A percentile compares a stretch with the other conserved stretches of the same genome.
phyloP scores from a whole-genome alignment of 2,329 filamentous ascomycete species.

The Cladosporium phlei region DNA sequence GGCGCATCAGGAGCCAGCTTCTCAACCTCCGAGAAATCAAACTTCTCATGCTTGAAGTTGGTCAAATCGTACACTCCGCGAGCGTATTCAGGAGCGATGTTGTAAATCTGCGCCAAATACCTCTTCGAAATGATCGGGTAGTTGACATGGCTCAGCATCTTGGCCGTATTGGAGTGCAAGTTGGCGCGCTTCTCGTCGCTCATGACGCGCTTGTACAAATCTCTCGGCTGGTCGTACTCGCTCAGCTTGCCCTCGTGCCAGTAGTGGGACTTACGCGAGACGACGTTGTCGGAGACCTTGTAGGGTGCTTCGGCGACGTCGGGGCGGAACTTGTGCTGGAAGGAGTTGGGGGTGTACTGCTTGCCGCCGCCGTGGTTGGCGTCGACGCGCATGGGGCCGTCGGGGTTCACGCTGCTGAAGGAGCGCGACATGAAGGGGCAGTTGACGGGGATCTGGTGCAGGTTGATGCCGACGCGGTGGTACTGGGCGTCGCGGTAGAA shows the following conservation, averaged over 20 bases:
- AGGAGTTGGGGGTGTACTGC: slow-evolving; percentile 51
- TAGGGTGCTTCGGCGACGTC: slow-evolving; percentile 50
- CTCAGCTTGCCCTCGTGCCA: slow-evolving; percentile 51
- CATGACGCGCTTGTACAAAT: slow-evolving; percentile 49
- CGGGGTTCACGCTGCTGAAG: slow-evolving; percentile 46
- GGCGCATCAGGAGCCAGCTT: slow-evolving; percentile 42
- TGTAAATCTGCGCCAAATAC: slow-evolving; percentile 51
- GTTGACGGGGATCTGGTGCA: slow-evolving; percentile 47
- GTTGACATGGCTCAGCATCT: slow-evolving; percentile 28
- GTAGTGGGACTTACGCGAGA: slow-evolving; percentile 51
- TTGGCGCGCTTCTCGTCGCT: slow-evolving; percentile 40
- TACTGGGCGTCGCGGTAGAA: slow-evolving; percentile 45
- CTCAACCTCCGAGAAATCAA: slow-evolving; percentile 45
- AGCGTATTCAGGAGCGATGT: slow-evolving; percentile 46
- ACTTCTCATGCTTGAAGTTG: slow-evolving; percentile 39
- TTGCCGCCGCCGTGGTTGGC: slow-evolving; percentile 46
- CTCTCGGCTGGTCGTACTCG: slow-evolving; percentile 50
- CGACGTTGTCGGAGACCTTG: slow-evolving; percentile 46
- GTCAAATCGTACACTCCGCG: slow-evolving; percentile 43
- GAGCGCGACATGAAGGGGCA: slow-evolving; percentile 49
- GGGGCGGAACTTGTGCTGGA: slow-evolving; percentile 48
- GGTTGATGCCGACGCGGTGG: slow-evolving; percentile 50
- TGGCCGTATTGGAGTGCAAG: slow-evolving; percentile 47
- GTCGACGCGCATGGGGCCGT: slow-evolving; percentile 47
- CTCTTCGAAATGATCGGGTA: slow-evolving; percentile 36